Conservation (phyloP, 2,329 filamentous ascomycete genomes). For the Fusarium sp. region DNA sequence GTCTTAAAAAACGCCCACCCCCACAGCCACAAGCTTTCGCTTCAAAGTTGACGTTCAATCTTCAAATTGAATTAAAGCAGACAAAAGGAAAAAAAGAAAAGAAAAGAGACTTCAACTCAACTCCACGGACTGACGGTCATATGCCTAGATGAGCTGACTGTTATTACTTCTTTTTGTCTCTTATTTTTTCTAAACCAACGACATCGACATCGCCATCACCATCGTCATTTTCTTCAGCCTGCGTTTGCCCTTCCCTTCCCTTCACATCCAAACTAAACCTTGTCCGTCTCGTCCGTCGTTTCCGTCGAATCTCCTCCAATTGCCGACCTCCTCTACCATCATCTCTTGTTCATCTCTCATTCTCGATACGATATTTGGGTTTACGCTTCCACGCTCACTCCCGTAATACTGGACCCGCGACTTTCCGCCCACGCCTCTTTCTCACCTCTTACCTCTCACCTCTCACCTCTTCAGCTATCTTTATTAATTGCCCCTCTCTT, state of each 20-base stretch:
- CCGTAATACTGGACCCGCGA: slow-evolving; percentile 19
- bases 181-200: neutral
- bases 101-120: slow-evolving; percentile 14
- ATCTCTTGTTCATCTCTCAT: slow-evolving; percentile 22
- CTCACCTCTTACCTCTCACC: slow-evolving; percentile 2
- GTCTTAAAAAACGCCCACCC: slow-evolving; percentile 42
- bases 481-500: slow-evolving; percentile 36
- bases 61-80: neutral
- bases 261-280: slow-evolving; percentile 41
- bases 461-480: slow-evolving; percentile 8
- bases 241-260: slow-evolving; percentile 17
- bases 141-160: slow-evolving; percentile 3
- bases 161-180: neutral
- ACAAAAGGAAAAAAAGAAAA: slow-evolving; percentile 1
- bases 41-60: slow-evolving; percentile 15
- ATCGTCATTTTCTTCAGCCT: slow-evolving; percentile 29
- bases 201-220: neutral
- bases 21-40: slow-evolving; percentile 27
- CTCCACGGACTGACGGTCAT: slow-evolving; percentile 17
- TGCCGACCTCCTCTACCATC: slow-evolving; percentile 28
- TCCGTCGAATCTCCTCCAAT: slow-evolving; percentile 44
- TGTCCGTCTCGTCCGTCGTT: slow-evolving; percentile 45
- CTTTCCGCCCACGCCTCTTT: slow-evolving; percentile 24
- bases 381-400: slow-evolving; percentile 10
- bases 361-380: slow-evolving; percentile 34